Base-by-base conservation (phyloP, 768 basidiomycete genomes). In the Mycena alexandri region DNA sequence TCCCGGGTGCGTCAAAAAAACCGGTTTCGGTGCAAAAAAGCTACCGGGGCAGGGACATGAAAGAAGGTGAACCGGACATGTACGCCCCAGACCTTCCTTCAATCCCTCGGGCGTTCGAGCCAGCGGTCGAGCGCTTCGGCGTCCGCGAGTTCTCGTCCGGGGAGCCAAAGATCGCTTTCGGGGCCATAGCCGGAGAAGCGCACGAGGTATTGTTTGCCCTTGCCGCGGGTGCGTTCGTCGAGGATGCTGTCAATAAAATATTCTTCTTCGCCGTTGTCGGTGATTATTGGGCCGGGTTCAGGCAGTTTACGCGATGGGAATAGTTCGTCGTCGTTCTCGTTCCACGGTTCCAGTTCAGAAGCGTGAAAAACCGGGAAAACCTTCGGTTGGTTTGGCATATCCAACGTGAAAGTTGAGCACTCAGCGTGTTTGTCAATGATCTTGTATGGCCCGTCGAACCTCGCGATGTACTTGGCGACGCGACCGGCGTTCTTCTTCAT, bases 311-410 rank as follows among this genome's bases (percentile, higher is more conserved):
- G 75, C 0, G 53, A 58, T 0, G 80, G 79, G 64, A 80, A 82
- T 0, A 64, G 33, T 0, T 17, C 1, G 7, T 57, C 14, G 56
- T 82, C 72, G 56, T 80, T 82, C 0, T 76, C 51, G 3, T 61
- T 17, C 34, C 52, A 74, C 0, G 50, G 69, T 0, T 55, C 29
- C 0, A 82, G 59, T n/a, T 78, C 72, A 12, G 74, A 75, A 2
- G 71, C 63, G 44, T 82, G 80, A 66, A 81, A 82, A 0, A 71
- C 75, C 0, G 74, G 75, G 44, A 73, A 73, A 1, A 74, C 65
- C 3, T 14, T 7, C 46, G 33, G 68, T 1, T 61, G 77, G 16
- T 59, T 44, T 0, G 71, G 65, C 0, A 75, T 19, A 5, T 74
- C 64, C 0, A 74, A 65, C 0, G 70, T 74, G 17, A 62, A 5